Percentiles rank a stretch among this genome's conserved stretches.
phyloP scores from a whole-genome alignment of 257 asterid species.

The Forsythia suspensa region DNA sequence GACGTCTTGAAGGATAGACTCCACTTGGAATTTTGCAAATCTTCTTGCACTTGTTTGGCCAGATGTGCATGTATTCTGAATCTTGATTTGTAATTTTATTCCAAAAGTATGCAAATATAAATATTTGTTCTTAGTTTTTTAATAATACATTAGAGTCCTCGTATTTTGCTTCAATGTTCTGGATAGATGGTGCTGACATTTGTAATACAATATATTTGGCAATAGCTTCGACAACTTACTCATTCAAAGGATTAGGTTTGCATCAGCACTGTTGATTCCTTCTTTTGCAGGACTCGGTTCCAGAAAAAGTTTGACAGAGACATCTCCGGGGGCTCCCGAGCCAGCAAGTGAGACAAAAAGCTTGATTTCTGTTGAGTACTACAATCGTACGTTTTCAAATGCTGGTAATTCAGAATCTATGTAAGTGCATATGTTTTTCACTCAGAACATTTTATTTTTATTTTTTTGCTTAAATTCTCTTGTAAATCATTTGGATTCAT shows the following conservation, averaged over 20 bases:
- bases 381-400: slow-evolving; percentile 22
- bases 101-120: background rate
- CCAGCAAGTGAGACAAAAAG: slow-evolving; percentile 36
- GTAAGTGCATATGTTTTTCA: slow-evolving; percentile 21
- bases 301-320: slow-evolving; percentile 23
- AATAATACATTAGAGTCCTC: background rate
- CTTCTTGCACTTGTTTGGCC: background rate
- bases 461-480: background rate
- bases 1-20: background rate
- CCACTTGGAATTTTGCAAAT: background rate
- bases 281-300: slow-evolving; percentile 40
- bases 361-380: slow-evolving; percentile 26
- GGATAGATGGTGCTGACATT: background rate
- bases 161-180: background rate
- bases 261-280: background rate
- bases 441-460: background rate
- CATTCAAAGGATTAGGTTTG: background rate
- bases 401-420: slow-evolving; percentile 29
- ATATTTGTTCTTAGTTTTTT: background rate
- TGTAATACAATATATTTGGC: background rate
- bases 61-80: background rate
- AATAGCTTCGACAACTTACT: background rate
- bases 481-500: slow-evolving; percentile 2
- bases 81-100: background rate
- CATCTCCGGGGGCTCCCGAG: slow-evolving; percentile 38